Conservation (phyloP, 1,284 basidiomycete genomes). For the Peniophora sp. region DNA sequence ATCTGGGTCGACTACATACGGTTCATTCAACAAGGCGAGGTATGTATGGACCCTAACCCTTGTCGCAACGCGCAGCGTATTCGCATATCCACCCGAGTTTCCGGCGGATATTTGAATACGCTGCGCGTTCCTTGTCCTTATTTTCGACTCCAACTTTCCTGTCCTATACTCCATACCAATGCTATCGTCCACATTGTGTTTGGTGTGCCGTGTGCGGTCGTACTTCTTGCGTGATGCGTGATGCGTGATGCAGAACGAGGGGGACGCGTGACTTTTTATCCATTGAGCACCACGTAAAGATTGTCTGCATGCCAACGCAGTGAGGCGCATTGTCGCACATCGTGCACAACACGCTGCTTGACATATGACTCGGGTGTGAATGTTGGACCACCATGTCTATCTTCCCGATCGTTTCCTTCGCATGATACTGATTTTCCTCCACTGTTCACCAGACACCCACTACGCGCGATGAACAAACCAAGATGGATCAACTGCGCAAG, state of each 20-base stretch:
- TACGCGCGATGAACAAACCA: slow-evolving; percentile 94
- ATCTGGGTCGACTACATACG: slow-evolving; percentile 80
- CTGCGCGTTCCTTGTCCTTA: background rate
- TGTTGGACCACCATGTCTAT: too few species aligned
- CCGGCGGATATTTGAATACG: slow-evolving; percentile 5
- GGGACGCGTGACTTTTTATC: slow-evolving; percentile 2
- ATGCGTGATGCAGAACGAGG: background rate
- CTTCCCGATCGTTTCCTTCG: too few species aligned
- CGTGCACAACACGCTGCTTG: slow-evolving; percentile 1
- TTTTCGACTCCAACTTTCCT: background rate
- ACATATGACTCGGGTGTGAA: slow-evolving; percentile 4
- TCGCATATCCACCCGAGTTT: slow-evolving; percentile 3
- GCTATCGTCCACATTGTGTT: slow-evolving; percentile 6
- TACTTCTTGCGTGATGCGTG: slow-evolving; percentile 10
- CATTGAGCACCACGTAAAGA: slow-evolving; percentile 4
- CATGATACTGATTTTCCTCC: background rate
- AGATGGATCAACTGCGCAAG: slow-evolving; percentile 89
- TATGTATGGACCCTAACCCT: slow-evolving; percentile 23
- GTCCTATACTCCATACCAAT: background rate
- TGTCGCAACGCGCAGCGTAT: slow-evolving; percentile 1
- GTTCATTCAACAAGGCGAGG: slow-evolving; percentile 77
- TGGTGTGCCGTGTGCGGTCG: slow-evolving; percentile 4
- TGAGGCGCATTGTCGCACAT: slow-evolving; percentile 5
- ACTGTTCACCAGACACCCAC: slow-evolving; percentile 44
- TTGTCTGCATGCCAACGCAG: background rate